Evolutionary conservation across 805 yeast species (phyloP), one percentile per base, ranked within the genome.

Genomic region (Cyberlindnera xishuangbannaensis): DNA sequence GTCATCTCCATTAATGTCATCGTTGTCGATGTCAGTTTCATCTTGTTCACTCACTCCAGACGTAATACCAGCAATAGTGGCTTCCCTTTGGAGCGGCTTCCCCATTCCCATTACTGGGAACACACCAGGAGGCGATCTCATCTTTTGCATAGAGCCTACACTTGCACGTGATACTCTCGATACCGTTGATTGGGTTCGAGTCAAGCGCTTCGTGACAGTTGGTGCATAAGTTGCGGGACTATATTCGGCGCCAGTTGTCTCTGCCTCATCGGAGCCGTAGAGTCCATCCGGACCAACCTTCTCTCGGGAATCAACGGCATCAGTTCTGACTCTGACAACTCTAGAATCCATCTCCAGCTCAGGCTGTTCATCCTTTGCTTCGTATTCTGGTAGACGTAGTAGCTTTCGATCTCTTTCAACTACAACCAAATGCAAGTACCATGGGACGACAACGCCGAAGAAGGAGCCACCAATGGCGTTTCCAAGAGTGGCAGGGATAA

Each of bases 71-170:
- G 85, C 85, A 34, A 82, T 76, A 0, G 78, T 63, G 28, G 59
- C 59, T 45, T 82, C 88, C 34, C 70, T 60, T 18, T 55, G 58
- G 26, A 72, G 53, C 3, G 90, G 82, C 9, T 63, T 65, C 1
- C 84, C 87, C 90, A 83, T 81, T 2, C 84, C 90, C 45, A 65
- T 65, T 2, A 83, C 88, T 0, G 94, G 92, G 58, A 82, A 83
- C 1, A 82, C 87, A 40, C 85, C 85, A 17, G 73, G 73, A 4
- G 90, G 94, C 2, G 87, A 78, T 41, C 73, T 57, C 6, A 58
- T 33, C 7, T 18, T 33, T 19, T n/a, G n/a, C n/a, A n/a, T n/a
- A n/a, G n/a, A n/a, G n/a, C n/a, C n/a, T n/a, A n/a, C n/a, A n/a
- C n/a, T n/a, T n/a, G n/a, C n/a, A n/a, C n/a, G n/a, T 20, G 23